Percentiles rank a stretch among this genome's conserved stretches.
These are phyloP conservation scores for Pisolithus sp. DNA, from an alignment of 768 basidiomycete genomes.

Conservation along the genomic window DNA sequence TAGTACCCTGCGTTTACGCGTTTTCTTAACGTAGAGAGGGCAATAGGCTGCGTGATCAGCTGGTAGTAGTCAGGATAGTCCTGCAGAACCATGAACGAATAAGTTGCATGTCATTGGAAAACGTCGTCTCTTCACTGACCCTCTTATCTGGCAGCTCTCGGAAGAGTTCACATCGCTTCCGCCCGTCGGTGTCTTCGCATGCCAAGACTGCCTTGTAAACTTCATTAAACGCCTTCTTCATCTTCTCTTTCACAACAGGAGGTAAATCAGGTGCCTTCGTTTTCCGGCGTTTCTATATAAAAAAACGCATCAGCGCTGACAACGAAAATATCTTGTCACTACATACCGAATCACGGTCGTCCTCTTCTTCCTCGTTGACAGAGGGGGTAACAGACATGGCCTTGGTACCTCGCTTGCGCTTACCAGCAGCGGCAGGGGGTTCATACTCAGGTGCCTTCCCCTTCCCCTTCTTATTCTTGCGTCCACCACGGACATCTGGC, in stretches of 20 bases:
- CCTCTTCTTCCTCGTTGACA: conserved; percentile 66
- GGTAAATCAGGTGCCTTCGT: conserved; percentile 56
- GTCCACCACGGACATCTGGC: conserved; percentile 41
- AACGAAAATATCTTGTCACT: background rate
- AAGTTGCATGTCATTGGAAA: conserved; percentile 7
- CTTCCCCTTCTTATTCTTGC: conserved; percentile 55
- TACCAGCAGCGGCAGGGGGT: conserved; percentile 37
- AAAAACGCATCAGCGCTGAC: background rate
- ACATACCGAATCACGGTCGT: conserved; percentile 66
- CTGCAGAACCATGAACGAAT: conserved; percentile 31
- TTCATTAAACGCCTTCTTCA: conserved; percentile 81
- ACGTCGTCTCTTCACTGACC: conserved; percentile 36
- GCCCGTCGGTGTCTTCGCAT: conserved; percentile 65
- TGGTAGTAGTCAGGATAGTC: conserved; percentile 92
- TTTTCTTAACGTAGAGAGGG: conserved; percentile 80
- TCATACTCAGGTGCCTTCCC: conserved; percentile 50
- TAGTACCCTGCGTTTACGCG: conserved; percentile 59
- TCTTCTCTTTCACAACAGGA: conserved; percentile 56
- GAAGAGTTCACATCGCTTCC: conserved; percentile 84
- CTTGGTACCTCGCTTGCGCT: conserved; percentile 72
- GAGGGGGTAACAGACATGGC: conserved; percentile 75
- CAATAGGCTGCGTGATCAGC: conserved; percentile 82
- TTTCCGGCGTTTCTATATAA: conserved; percentile 76
- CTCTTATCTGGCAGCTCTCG: conserved; percentile 76
- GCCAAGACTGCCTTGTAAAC: conserved; percentile 67